phyloP scores from a whole-genome alignment of 805 yeast genomes.

The Maudiozyma barnettii region DNA sequence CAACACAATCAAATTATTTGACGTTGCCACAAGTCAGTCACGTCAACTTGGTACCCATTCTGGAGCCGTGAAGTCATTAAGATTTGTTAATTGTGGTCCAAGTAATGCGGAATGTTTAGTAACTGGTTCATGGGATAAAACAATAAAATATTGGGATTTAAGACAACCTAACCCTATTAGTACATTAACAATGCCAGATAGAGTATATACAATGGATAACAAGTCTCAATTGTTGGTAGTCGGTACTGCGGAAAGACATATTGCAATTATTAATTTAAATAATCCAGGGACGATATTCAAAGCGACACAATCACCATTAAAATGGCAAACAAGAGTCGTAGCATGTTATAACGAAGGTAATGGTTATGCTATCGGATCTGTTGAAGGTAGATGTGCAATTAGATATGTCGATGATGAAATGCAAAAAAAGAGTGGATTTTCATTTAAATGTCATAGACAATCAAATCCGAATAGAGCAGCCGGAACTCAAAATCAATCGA shows the following conservation, averaged over 20 bases:
- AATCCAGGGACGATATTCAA: conserved; percentile 78
- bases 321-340: conserved; percentile 78
- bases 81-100: conserved; percentile 81
- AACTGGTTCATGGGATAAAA: conserved; percentile 94
- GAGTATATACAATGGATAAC: conserved; percentile 84
- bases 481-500: conserved; percentile 44
- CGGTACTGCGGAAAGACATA: conserved; percentile 87
- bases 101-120: conserved; percentile 69
- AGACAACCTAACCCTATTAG: conserved; percentile 76
- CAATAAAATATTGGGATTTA: conserved; percentile 90
- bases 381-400: conserved; percentile 93
- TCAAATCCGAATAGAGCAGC: conserved; percentile 36
- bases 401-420: conserved; percentile 82
- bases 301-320: conserved; percentile 63
- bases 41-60: conserved; percentile 83
- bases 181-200: conserved; percentile 75
- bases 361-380: conserved; percentile 86
- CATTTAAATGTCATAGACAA: conserved; percentile 92
- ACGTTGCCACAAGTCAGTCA: conserved; percentile 69
- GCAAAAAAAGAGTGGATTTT: conserved; percentile 64
- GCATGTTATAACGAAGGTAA: conserved; percentile 85
- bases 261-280: conserved; percentile 67
- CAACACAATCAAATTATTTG: conserved; percentile 76
- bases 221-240: conserved; percentile 75
- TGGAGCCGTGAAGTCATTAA: conserved; percentile 63